phyloP scores from a whole-genome alignment of 257 asterid genomes.

The Solanum stenotomum region DNA sequence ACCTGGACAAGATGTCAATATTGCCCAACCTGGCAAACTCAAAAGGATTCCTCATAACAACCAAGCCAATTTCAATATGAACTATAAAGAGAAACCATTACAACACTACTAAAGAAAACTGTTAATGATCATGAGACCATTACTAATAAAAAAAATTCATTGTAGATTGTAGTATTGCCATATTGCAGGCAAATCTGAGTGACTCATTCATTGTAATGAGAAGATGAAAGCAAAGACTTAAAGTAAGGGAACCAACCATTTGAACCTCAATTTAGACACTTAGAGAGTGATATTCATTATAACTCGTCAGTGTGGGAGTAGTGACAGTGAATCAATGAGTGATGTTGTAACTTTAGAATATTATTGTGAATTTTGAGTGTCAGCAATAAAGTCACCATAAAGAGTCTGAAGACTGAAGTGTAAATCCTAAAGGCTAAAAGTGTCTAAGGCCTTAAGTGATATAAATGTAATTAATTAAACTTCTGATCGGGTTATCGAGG shows the following conservation, averaged over 20 bases:
- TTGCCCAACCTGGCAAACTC: too few relatives aligned
- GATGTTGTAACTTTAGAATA: not conserved
- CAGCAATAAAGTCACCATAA: not conserved
- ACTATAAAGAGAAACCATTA: not conserved
- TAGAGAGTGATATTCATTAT: not conserved
- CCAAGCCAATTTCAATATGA: not conserved
- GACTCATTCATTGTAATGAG: not conserved
- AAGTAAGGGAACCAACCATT: not conserved
- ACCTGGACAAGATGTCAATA: too few relatives aligned
- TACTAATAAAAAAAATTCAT: too few relatives aligned
- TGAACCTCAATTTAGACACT: not conserved
- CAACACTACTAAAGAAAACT: not conserved
- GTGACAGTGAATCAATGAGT: not conserved
- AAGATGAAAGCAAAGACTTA: not conserved
- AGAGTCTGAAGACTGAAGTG: not conserved
- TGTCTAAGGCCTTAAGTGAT: not conserved
- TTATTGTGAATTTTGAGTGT: not conserved
- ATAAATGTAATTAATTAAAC: too few relatives aligned
- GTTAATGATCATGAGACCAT: not conserved
- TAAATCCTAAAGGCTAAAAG: not conserved
- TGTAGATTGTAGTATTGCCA: not conserved
- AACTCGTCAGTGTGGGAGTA: not conserved
- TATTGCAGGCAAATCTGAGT: too few relatives aligned
- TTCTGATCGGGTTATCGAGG: too few relatives aligned
- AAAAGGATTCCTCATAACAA: too few relatives aligned